Evolutionary conservation across 2,329 filamentous ascomycete species (phyloP).

Genomic region (Claviceps purpurea): DNA sequence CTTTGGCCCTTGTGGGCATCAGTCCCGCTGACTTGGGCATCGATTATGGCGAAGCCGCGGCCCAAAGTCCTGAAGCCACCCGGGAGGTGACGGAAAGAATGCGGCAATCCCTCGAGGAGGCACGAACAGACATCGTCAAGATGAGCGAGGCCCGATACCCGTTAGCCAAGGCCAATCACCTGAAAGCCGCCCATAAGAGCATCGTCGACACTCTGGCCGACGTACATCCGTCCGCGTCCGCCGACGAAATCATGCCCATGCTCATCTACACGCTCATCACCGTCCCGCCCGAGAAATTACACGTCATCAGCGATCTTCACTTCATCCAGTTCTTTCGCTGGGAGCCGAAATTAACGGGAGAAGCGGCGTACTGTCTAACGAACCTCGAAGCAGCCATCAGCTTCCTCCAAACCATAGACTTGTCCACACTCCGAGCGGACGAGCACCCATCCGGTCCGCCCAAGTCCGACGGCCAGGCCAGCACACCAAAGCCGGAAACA

Average conservation of each 20-base stretch:
- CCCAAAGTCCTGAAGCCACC: conserved; percentile 41
- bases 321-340: conserved; percentile 91
- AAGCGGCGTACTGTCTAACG: conserved; percentile 90
- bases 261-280: conserved; percentile 94
- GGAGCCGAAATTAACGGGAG: conserved; percentile 74
- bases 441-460: conserved; percentile 56
- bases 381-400: conserved; percentile 91
- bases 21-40: conserved; percentile 74
- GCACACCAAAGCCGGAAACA: conserved; percentile 37
- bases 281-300: conserved; percentile 69
- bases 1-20: conserved; percentile 82
- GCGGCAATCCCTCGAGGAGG: conserved; percentile 55
- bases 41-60: conserved; percentile 48
- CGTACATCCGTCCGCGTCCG: conserved; percentile 68
- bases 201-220: conserved; percentile 76
- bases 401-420: conserved; percentile 88
- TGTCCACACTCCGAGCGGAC: conserved; percentile 74
- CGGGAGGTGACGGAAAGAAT: conserved; percentile 54
- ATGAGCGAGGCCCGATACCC: conserved; percentile 87
- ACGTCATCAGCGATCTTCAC: conserved; percentile 84
- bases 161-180: conserved; percentile 75
- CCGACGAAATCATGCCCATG: conserved; percentile 93
- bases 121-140: conserved; percentile 52
- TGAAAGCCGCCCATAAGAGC: conserved; percentile 80
- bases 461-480: conserved; percentile 38